Conservation (phyloP, 176 grass and related monocot genomes). For the Cenchrus fungigraminus region DNA sequence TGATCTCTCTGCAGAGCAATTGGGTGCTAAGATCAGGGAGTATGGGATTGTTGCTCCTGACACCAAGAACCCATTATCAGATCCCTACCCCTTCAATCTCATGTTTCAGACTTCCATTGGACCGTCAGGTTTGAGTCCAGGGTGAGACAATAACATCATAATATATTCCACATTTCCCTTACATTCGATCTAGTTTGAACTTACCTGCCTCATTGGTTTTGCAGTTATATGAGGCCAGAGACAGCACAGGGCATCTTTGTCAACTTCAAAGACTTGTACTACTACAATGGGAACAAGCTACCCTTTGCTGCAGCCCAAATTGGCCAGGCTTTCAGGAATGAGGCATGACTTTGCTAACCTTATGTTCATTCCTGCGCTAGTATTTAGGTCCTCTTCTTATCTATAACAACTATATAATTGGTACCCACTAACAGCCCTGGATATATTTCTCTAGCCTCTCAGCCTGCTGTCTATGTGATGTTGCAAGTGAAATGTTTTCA, state of each 20-base stretch:
- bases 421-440: too few relatives aligned
- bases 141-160: slow-evolving; percentile 57
- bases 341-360: slow-evolving; percentile 54
- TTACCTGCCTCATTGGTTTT: slow-evolving; percentile 43
- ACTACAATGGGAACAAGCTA: slow-evolving; percentile 87
- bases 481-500: background rate
- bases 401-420: too few relatives aligned
- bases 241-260: slow-evolving; percentile 98
- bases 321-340: slow-evolving; percentile 91
- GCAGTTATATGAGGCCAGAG: slow-evolving; percentile 95
- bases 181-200: slow-evolving; percentile 16
- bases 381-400: background rate
- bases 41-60: slow-evolving; percentile 90
- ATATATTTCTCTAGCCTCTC: too few relatives aligned
- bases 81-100: slow-evolving; percentile 94
- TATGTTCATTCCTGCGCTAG: slow-evolving; percentile 21
- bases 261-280: slow-evolving; percentile 88
- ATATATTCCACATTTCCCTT: slow-evolving; percentile 9
- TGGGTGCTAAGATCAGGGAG: slow-evolving; percentile 87
- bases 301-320: slow-evolving; percentile 94
- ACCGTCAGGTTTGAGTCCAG: slow-evolving; percentile 74
- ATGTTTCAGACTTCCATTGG: slow-evolving; percentile 99
- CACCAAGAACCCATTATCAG: slow-evolving; percentile 81
- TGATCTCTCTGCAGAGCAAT: slow-evolving; percentile 79
- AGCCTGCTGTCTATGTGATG: background rate